Evolutionary conservation across 1,284 basidiomycete genomes (phyloP).

Genomic region (Violaceomyces palustris): DNA sequence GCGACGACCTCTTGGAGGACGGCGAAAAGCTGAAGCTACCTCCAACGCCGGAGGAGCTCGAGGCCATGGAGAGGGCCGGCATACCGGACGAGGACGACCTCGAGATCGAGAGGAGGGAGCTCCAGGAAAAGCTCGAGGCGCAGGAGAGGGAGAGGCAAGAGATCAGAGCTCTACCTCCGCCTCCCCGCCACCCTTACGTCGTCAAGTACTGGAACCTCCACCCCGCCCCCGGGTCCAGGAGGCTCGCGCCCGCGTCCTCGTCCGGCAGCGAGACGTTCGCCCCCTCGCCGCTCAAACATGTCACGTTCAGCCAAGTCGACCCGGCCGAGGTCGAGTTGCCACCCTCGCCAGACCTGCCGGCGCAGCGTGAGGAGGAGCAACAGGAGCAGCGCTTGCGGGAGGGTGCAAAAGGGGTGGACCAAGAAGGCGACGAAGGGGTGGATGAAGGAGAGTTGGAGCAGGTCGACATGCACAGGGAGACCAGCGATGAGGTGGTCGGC

Average conservation of each 20-base stretch:
- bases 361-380: too few species aligned
- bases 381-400: too few species aligned
- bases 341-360: too few species aligned
- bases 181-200: conserved; percentile 28
- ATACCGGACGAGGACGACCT: conserved; percentile 49
- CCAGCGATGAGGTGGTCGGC: too few species aligned
- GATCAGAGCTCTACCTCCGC: conserved; percentile 29
- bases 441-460: conserved; percentile 2
- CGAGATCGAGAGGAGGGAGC: conserved; percentile 19
- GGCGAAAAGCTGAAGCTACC: conserved; percentile 45
- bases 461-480: too few species aligned
- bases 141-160: conserved; percentile 19
- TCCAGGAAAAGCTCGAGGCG: conserved; percentile 6
- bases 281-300: too few species aligned
- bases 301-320: too few species aligned
- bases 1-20: conserved; percentile 33
- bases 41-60: conserved; percentile 48
- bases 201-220: conserved; percentile 9
- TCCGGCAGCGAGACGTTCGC: not conserved
- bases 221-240: not conserved
- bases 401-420: too few species aligned
- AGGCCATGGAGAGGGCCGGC: conserved; percentile 44
- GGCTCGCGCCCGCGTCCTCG: not conserved
- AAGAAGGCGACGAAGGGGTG: not conserved
- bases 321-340: too few species aligned